These are phyloP conservation scores for Penicillium sclerotiorum DNA, from an alignment of 2,329 filamentous ascomycete genomes.

Conservation along the genomic window DNA sequence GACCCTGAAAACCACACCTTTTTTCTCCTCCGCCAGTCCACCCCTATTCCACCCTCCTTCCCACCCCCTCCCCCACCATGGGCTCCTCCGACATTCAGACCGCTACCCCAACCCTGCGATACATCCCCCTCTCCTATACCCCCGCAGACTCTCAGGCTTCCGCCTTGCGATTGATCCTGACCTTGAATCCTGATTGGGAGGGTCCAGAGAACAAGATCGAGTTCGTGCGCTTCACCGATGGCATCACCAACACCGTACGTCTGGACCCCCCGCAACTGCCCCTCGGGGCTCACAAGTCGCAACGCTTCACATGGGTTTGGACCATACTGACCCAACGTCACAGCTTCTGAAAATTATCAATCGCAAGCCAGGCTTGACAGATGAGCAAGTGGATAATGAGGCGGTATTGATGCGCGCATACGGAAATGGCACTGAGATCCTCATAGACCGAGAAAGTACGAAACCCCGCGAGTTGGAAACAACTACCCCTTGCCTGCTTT, in stretches of 20 bases:
- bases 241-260: conserved; percentile 90
- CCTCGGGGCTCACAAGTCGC: not conserved
- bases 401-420: conserved; percentile 90
- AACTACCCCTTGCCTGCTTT: conserved; percentile 4
- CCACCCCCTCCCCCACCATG: conserved; percentile 23
- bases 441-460: conserved; percentile 93
- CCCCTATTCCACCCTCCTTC: conserved; percentile 8
- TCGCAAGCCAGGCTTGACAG: conserved; percentile 64
- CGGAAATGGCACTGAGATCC: conserved; percentile 87
- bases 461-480: conserved; percentile 27
- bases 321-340: conserved; percentile 24
- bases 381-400: conserved; percentile 78
- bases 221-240: conserved; percentile 91
- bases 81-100: conserved; percentile 25
- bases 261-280: not conserved
- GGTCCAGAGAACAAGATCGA: conserved; percentile 72
- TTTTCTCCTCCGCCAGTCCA: conserved; percentile 4
- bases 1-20: conserved; percentile 3
- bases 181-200: conserved; percentile 82
- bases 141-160: conserved; percentile 75
- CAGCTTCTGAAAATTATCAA: conserved; percentile 56
- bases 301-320: no score
- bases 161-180: conserved; percentile 75
- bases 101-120: conserved; percentile 35
- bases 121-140: conserved; percentile 78